Evolutionary conservation across 2,329 filamentous ascomycete species (phyloP).

Genomic region (Trichoderma cornu-damae): DNA sequence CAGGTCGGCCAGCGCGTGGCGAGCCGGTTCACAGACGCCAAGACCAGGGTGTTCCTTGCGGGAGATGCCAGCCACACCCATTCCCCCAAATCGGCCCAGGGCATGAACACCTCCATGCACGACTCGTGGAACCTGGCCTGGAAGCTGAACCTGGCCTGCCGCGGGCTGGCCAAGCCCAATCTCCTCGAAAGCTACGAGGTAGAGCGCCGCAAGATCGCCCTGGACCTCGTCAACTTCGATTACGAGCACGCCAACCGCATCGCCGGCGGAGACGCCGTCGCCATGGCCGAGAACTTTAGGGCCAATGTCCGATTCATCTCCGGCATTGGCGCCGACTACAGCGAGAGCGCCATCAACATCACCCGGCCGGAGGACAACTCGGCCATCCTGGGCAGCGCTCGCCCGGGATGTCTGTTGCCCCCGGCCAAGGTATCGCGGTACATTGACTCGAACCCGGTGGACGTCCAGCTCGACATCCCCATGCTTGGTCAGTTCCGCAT

Average conservation of each 20-base stretch:
- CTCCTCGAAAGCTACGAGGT: conserved; percentile 47
- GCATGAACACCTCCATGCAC: conserved; percentile 69
- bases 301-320: conserved; percentile 70
- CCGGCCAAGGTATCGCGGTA: conserved; percentile 69
- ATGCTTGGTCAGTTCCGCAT: conserved; percentile 72
- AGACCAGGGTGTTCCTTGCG: conserved; percentile 61
- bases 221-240: conserved; percentile 62
- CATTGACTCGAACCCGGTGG: conserved; percentile 71
- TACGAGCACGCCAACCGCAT: conserved; percentile 54
- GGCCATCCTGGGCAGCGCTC: conserved; percentile 43
- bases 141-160: conserved; percentile 48
- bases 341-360: conserved; percentile 47
- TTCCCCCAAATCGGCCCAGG: conserved; percentile 60
- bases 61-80: conserved; percentile 57
- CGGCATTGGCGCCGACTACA: conserved; percentile 61
- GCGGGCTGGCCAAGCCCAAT: conserved; percentile 38
- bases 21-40: conserved; percentile 48
- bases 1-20: conserved; percentile 63
- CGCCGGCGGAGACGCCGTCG: conserved; percentile 56
- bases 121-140: conserved; percentile 55
- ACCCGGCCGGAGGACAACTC: conserved; percentile 30
- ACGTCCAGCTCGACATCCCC: conserved; percentile 72
- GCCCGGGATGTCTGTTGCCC: conserved; percentile 53
- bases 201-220: conserved; percentile 55
- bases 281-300: conserved; percentile 62